phyloP scores from a whole-genome alignment of 352 stramenopile species.

The Phytophthora syringae region DNA sequence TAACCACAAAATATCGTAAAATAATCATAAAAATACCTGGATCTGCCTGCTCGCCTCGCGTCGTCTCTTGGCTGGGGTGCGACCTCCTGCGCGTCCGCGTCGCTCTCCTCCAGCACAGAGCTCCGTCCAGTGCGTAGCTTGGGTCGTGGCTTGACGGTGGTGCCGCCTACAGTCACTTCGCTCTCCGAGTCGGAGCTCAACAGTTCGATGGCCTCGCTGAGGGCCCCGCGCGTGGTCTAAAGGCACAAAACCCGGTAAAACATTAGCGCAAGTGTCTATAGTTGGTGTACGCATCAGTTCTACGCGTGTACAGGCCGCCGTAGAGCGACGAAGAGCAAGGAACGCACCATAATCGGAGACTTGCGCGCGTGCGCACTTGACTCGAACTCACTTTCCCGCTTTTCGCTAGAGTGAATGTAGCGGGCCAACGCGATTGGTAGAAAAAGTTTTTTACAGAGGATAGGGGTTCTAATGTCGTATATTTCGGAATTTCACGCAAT shows the following conservation, averaged over 20 bases:
- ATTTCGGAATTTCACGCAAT: conserved; percentile 7
- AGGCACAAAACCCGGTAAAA: neutral
- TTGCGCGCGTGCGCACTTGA: conserved; percentile 7
- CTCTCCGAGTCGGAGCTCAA: conserved; percentile 40
- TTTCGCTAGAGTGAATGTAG: conserved; percentile 15
- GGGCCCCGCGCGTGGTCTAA: conserved; percentile 13
- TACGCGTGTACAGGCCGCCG: neutral
- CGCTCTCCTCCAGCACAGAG: conserved; percentile 10
- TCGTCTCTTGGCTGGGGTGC: conserved; percentile 31
- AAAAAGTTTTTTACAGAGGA: conserved; percentile 9
- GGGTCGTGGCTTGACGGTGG: conserved; percentile 36
- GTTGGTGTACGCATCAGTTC: neutral
- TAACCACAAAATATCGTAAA: conserved; percentile 19
- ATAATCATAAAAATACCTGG: conserved; percentile 25
- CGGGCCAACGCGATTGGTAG: conserved; percentile 18
- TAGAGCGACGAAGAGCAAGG: neutral
- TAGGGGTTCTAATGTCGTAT: neutral
- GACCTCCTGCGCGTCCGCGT: conserved; percentile 26
- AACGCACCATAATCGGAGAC: conserved; percentile 28
- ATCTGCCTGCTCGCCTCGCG: conserved; percentile 28
- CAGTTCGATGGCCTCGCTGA: conserved; percentile 26
- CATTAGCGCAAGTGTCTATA: neutral
- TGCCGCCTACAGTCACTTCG: conserved; percentile 19
- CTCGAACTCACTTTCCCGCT: neutral
- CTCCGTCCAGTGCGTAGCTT: conserved; percentile 49